Evolutionary conservation across 2,329 filamentous ascomycete species (phyloP).

Genomic region (Calonectria leucothoes): DNA sequence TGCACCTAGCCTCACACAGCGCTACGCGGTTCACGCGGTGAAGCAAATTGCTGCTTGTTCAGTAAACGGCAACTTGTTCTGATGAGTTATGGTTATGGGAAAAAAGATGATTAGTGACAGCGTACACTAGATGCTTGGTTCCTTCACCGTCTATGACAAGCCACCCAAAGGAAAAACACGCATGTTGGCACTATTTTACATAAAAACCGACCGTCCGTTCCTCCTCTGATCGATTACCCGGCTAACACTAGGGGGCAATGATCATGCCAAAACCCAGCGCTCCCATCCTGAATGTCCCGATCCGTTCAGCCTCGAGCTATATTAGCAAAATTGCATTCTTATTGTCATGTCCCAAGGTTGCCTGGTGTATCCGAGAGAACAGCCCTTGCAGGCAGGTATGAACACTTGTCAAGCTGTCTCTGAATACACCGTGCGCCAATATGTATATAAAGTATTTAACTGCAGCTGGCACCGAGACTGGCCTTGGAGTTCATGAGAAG

Average conservation of each 20-base stretch:
- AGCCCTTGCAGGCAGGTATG: constrained; percentile 44
- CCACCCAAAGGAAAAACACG: constrained; percentile 49
- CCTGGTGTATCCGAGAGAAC: constrained; percentile 35
- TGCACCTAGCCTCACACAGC: neutral
- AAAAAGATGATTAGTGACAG: constrained; percentile 47
- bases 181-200: constrained; percentile 65
- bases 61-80: neutral
- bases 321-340: constrained; percentile 38
- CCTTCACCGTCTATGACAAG: constrained; percentile 61
- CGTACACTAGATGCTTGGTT: constrained; percentile 57
- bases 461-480: constrained; percentile 71
- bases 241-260: constrained; percentile 34
- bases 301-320: constrained; percentile 23
- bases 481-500: constrained; percentile 99
- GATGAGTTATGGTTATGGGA: neutral
- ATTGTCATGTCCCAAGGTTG: constrained; percentile 37
- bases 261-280: constrained; percentile 37
- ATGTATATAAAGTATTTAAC: constrained; percentile 37
- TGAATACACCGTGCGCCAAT: constrained; percentile 14
- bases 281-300: constrained; percentile 36
- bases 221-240: constrained; percentile 38
- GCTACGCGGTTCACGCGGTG: neutral
- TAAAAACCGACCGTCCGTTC: constrained; percentile 48
- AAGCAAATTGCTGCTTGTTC: neutral
- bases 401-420: constrained; percentile 51